Percentiles rank a stretch among this genome's conserved stretches.
Evolutionary conservation across 345 rosid species (phyloP).

Genomic region (Eucalyptus pumila): DNA sequence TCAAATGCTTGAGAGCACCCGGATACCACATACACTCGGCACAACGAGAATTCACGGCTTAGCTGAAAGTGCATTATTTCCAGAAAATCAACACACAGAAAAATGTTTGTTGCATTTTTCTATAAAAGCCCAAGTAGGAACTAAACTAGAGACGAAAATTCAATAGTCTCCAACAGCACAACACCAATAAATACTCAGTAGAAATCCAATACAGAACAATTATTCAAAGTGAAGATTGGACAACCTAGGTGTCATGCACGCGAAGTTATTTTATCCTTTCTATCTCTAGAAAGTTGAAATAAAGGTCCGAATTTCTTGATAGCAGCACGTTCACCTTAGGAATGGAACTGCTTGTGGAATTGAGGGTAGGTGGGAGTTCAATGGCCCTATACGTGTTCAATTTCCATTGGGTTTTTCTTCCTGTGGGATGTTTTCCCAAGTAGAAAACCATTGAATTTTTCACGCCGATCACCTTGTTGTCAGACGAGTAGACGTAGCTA

Average conservation of each 20-base stretch:
- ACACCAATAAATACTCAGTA: not conserved
- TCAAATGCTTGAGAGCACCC: not conserved
- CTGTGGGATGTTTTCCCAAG: constrained; percentile 17
- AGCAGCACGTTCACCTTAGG: not conserved
- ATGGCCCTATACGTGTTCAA: not conserved
- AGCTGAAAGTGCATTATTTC: not conserved
- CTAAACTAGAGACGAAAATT: not conserved
- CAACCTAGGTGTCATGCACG: not conserved
- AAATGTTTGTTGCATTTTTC: not conserved
- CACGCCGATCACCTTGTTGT: constrained; percentile 55
- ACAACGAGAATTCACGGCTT: not conserved
- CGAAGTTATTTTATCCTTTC: not conserved
- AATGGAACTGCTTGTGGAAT: not conserved
- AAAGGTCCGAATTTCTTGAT: not conserved
- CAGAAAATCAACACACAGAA: not conserved
- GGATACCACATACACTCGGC: not conserved
- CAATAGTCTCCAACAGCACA: not conserved
- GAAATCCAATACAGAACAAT: not conserved
- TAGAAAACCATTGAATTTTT: constrained; percentile 95
- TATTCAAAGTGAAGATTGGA: not conserved
- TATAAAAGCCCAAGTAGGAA: not conserved
- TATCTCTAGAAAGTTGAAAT: not conserved
- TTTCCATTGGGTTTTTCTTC: not conserved
- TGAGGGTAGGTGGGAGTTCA: not conserved
- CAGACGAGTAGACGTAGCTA: constrained; percentile 18